Evolutionary conservation across 176 grass and related monocot species (phyloP).

Genomic region (Eragrostis curvula): DNA sequence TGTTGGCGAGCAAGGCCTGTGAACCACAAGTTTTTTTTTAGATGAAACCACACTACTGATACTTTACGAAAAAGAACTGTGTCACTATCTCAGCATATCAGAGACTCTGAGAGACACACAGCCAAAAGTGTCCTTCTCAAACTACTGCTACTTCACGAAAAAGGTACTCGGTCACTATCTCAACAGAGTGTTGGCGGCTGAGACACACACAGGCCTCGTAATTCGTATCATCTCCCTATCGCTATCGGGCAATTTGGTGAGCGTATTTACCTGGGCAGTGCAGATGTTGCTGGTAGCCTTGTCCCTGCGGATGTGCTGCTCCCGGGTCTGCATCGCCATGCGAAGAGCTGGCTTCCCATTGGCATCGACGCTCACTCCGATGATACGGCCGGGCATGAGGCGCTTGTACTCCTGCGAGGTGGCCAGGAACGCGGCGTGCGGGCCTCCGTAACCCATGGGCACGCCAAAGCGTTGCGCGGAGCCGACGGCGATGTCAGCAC

Average conservation of each 20-base stretch:
- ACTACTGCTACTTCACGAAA: neutral
- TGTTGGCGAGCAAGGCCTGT: conserved; percentile 96
- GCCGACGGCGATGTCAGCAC: conserved; percentile 90
- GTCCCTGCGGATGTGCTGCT: conserved; percentile 97
- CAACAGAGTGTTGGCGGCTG: neutral
- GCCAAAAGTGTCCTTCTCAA: neutral
- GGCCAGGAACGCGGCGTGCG: conserved; percentile 93
- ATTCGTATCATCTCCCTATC: conserved; percentile 2
- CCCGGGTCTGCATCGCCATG: conserved; percentile 98
- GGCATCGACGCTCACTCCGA: conserved; percentile 86
- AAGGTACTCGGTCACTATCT: conserved; percentile 31
- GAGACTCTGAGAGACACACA: too few species aligned
- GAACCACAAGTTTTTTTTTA: conserved; percentile 20
- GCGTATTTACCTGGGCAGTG: conserved; percentile 78
- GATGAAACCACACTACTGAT: neutral
- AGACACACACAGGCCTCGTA: neutral
- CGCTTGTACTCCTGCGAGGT: conserved; percentile 99
- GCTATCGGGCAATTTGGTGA: conserved; percentile 42
- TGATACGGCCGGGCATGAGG: conserved; percentile 93
- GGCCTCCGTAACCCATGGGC: conserved; percentile 98
- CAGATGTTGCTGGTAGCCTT: conserved; percentile 99
- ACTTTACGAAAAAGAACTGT: neutral
- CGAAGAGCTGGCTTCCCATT: conserved; percentile 88
- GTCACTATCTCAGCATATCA: conserved; percentile 13
- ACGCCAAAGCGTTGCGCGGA: conserved; percentile 97